Conservation (phyloP, 768 basidiomycete genomes). For the Boletales sp. region DNA sequence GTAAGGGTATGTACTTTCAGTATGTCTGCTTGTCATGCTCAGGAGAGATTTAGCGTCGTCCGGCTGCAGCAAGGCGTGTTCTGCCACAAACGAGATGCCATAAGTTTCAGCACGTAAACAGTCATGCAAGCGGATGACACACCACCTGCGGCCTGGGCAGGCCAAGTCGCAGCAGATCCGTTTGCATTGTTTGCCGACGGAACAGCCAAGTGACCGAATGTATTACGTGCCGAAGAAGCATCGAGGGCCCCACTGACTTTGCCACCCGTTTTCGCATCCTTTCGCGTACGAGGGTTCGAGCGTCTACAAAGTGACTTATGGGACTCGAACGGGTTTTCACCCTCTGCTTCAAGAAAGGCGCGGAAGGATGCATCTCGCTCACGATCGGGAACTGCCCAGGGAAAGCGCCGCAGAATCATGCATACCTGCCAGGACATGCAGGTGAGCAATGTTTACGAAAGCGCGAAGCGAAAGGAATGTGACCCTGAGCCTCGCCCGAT, state of each 20-base stretch:
- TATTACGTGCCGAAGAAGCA: neutral
- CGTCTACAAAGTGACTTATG: slow-evolving; percentile 19
- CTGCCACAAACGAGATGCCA: slow-evolving; percentile 9
- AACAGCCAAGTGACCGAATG: too few relatives aligned
- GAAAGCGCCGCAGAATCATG: slow-evolving; percentile 96
- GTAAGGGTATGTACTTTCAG: slow-evolving; percentile 27
- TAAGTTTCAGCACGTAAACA: slow-evolving; percentile 11
- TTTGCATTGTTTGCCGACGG: neutral
- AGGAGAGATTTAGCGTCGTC: slow-evolving; percentile 28
- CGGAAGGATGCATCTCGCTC: slow-evolving; percentile 91
- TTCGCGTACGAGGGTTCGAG: slow-evolving; percentile 4
- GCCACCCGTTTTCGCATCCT: slow-evolving; percentile 5
- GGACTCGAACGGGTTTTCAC: slow-evolving; percentile 56
- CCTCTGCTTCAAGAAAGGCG: slow-evolving; percentile 90
- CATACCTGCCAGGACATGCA: slow-evolving; percentile 40
- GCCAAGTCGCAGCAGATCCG: slow-evolving; percentile 1
- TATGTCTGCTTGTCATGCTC: slow-evolving; percentile 26
- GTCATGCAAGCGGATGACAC: slow-evolving; percentile 10
- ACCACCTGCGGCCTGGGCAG: slow-evolving; percentile 17
- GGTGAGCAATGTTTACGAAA: slow-evolving; percentile 13
- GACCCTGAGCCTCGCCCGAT: neutral
- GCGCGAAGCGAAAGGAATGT: slow-evolving; percentile 2
- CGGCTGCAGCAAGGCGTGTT: slow-evolving; percentile 14
- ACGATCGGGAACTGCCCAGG: slow-evolving; percentile 97
- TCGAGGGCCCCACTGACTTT: neutral